Evolutionary conservation across 257 asterid genomes (phyloP).

Genomic region (Fraxinus anomala): DNA sequence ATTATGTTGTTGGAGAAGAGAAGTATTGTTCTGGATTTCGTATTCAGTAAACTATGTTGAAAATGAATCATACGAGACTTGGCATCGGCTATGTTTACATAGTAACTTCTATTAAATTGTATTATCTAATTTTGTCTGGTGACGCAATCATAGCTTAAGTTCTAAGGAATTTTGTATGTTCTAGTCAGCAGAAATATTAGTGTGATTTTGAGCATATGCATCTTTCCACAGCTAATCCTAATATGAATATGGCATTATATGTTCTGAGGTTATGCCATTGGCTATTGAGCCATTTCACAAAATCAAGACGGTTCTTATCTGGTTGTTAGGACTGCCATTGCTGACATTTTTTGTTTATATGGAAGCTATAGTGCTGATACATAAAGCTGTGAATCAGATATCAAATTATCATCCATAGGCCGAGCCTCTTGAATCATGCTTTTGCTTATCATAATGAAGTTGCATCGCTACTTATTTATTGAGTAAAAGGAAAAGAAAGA

Average conservation of each 20-base stretch:
- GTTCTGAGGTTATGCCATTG: conserved; percentile 7
- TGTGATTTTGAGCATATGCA: background rate
- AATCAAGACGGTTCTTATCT: background rate
- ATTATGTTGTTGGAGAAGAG: conserved; percentile 14
- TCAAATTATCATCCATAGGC: background rate
- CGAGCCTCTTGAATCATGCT: background rate
- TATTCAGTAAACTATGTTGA: background rate
- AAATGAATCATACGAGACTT: background rate
- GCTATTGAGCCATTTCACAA: background rate
- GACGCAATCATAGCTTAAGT: background rate
- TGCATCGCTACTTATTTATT: background rate
- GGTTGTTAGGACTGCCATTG: background rate
- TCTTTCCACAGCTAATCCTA: background rate
- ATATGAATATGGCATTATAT: background rate
- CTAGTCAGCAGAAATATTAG: background rate
- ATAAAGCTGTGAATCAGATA: background rate
- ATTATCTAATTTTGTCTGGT: conserved; percentile 3
- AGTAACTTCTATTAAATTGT: background rate
- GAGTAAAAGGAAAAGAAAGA: background rate
- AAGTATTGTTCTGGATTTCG: conserved; percentile 12
- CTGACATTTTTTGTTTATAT: background rate
- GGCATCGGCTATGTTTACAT: background rate
- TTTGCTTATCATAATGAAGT: background rate
- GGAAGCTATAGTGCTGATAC: background rate
- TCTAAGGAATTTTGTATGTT: background rate